Conservation (phyloP, 2,329 filamentous ascomycete genomes). For the Verticillium isaacii region DNA sequence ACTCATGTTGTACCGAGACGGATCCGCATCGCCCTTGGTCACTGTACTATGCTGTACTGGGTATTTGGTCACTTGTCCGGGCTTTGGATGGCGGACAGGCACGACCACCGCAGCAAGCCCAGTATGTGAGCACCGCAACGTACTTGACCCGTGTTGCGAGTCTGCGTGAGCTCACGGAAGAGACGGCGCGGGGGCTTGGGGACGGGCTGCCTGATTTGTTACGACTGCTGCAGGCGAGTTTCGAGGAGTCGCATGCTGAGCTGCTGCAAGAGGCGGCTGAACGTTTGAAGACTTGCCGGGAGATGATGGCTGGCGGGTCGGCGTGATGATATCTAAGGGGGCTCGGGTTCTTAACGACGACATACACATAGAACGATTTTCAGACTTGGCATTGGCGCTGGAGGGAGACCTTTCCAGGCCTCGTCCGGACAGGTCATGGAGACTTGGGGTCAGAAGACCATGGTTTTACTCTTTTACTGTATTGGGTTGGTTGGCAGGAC, state of each 20-base stretch:
- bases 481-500: neutral
- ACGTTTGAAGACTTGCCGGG: conserved; percentile 66
- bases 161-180: conserved; percentile 64
- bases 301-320: conserved; percentile 26
- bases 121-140: conserved; percentile 28
- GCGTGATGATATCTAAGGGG: neutral
- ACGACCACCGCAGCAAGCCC: conserved; percentile 6
- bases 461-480: neutral
- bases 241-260: conserved; percentile 53
- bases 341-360: neutral
- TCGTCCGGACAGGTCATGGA: neutral
- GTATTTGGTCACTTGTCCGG: conserved; percentile 84
- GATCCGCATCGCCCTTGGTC: conserved; percentile 87
- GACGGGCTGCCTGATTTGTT: conserved; percentile 41
- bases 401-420: neutral
- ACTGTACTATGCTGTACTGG: conserved; percentile 78
- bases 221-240: conserved; percentile 35
- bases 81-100: conserved; percentile 54
- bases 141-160: conserved; percentile 61
- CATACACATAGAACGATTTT: neutral
- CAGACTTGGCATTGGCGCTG: neutral
- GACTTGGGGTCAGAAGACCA: neutral
- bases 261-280: conserved; percentile 72
- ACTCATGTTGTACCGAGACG: conserved; percentile 72
- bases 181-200: conserved; percentile 63